Percentiles rank a stretch among this genome's conserved stretches.
Conservation (phyloP, 2,329 filamentous ascomycete species). For the Arthroderma sp. region DNA sequence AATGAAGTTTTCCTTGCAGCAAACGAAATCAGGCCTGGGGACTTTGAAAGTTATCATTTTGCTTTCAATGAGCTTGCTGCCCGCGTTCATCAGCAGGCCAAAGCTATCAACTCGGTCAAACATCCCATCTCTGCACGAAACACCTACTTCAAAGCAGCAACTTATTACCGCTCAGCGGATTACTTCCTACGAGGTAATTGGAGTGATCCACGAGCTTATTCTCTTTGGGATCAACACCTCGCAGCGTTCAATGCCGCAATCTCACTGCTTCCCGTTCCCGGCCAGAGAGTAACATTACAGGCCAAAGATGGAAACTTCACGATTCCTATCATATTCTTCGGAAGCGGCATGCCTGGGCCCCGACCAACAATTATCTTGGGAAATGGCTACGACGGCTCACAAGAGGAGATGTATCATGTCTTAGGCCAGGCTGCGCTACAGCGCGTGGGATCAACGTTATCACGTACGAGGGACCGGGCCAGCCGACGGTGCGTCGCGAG, state of each 20-base stretch:
- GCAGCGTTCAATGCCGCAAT: constrained; percentile 30
- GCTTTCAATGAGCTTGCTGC: constrained; percentile 14
- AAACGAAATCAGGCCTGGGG: constrained; percentile 9
- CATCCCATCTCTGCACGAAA: constrained; percentile 17
- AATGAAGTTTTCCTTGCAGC: constrained; percentile 11
- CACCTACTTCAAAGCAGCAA: constrained; percentile 27
- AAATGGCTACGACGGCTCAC: constrained; percentile 33
- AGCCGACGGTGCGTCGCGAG: constrained; percentile 30
- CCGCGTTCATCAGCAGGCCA: constrained; percentile 10
- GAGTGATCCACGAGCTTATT: constrained; percentile 30
- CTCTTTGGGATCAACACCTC: constrained; percentile 27
- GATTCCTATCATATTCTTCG: constrained; percentile 29
- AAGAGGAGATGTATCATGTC: constrained; percentile 34
- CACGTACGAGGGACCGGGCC: constrained; percentile 37
- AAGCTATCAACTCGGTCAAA: constrained; percentile 6
- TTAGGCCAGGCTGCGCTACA: constrained; percentile 25
- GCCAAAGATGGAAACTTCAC: constrained; percentile 20
- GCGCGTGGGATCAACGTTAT: constrained; percentile 33
- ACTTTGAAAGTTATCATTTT: constrained; percentile 10
- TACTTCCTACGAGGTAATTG: constrained; percentile 34
- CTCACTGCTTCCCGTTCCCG: constrained; percentile 25
- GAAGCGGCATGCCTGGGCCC: constrained; percentile 8
- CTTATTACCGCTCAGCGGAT: constrained; percentile 33
- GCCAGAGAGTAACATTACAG: constrained; percentile 23
- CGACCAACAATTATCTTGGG: constrained; percentile 14